These are phyloP conservation scores for Xylaria polymorpha DNA, from an alignment of 2,329 filamentous ascomycete species.

Conservation along the genomic window DNA sequence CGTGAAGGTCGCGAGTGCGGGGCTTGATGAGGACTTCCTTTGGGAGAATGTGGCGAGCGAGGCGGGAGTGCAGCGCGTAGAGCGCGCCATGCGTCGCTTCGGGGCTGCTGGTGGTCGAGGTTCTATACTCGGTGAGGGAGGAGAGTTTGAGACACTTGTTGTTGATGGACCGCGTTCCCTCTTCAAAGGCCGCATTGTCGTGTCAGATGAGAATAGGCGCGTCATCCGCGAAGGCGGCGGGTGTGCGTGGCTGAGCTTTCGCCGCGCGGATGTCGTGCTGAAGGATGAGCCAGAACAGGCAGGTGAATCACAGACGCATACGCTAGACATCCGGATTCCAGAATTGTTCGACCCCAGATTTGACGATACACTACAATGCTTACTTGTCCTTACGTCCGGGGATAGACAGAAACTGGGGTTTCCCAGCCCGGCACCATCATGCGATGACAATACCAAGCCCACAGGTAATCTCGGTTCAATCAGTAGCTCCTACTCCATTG, in stretches of 20 bases:
- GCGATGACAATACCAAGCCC: constrained; percentile 24
- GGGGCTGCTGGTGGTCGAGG: constrained; percentile 69
- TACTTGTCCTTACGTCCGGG: constrained; percentile 40
- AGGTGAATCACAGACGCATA: constrained; percentile 24
- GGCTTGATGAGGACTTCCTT: constrained; percentile 81
- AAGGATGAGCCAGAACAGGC: constrained; percentile 49
- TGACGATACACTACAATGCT: constrained; percentile 52
- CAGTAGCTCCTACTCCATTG: constrained; percentile 12
- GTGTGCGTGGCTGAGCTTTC: constrained; percentile 76
- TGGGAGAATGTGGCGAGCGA: constrained; percentile 81
- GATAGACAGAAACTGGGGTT: constrained; percentile 23
- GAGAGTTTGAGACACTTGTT: constrained; percentile 95
- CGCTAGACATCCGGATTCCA: constrained; percentile 64
- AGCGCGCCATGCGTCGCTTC: constrained; percentile 72
- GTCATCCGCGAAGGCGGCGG: constrained; percentile 78
- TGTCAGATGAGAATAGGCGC: constrained; percentile 65
- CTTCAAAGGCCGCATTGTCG: constrained; percentile 77
- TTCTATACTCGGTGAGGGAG: constrained; percentile 88
- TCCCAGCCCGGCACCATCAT: constrained; percentile 11
- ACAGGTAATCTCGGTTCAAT: constrained; percentile 1
- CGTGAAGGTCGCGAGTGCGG: constrained; percentile 93
- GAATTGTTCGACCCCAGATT: constrained; percentile 74
- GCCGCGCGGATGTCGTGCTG: constrained; percentile 63
- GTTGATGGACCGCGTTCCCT: constrained; percentile 79
- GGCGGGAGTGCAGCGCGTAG: constrained; percentile 59